These are phyloP conservation scores for Nakazawaea ambrosiae DNA, from an alignment of 805 yeast species.

Conservation along the genomic window DNA sequence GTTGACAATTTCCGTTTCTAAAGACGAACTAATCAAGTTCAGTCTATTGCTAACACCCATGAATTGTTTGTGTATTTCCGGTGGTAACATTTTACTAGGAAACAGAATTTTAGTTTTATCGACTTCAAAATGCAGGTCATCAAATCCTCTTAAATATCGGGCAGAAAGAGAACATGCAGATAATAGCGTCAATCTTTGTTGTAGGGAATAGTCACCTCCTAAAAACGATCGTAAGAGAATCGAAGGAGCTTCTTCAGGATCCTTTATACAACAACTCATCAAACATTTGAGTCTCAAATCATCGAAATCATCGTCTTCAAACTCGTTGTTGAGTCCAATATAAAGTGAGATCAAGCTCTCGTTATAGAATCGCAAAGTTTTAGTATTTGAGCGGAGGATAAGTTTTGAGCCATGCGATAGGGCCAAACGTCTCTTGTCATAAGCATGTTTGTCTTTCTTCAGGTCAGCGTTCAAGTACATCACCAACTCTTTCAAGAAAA, in stretches of 20 bases:
- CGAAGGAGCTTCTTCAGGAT: constrained; percentile 31
- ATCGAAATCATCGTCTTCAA: constrained; percentile 53
- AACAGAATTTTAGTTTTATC: constrained; percentile 31
- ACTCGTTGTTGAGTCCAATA: constrained; percentile 49
- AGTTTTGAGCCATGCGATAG: constrained; percentile 48
- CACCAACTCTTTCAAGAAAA: constrained; percentile 69
- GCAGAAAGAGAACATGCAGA: constrained; percentile 67
- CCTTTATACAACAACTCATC: constrained; percentile 54
- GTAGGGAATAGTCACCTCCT: constrained; percentile 74
- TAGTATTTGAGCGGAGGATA: constrained; percentile 58
- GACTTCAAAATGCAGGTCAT: constrained; percentile 13
- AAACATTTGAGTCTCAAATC: constrained; percentile 56
- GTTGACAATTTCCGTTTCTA: background rate
- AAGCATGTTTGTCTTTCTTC: constrained; percentile 36
- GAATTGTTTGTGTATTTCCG: constrained; percentile 37
- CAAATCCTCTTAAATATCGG: constrained; percentile 59
- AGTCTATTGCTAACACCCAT: constrained; percentile 10
- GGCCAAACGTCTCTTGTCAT: constrained; percentile 42
- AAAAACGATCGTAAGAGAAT: constrained; percentile 42
- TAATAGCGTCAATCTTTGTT: constrained; percentile 64
- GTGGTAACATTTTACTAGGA: constrained; percentile 39
- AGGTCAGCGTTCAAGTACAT: constrained; percentile 42
- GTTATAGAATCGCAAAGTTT: constrained; percentile 55
- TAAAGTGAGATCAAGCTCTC: constrained; percentile 44
- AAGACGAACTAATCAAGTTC: background rate